Conservation (phyloP, 2,329 filamentous ascomycete genomes). For the Aureobasidium sp. region DNA sequence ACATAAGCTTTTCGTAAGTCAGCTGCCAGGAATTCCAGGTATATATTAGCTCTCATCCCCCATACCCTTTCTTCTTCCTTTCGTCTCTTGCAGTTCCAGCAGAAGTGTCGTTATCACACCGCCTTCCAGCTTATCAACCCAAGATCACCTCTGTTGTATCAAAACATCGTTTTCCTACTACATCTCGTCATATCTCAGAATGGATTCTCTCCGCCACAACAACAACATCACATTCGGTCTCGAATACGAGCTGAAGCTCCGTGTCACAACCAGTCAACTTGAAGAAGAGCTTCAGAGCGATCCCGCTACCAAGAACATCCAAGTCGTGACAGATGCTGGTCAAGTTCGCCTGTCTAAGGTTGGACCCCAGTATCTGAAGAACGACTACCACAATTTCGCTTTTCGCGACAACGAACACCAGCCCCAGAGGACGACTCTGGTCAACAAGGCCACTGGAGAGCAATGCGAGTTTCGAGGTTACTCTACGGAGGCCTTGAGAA, state of each 20-base stretch:
- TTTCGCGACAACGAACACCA: background rate
- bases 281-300: background rate
- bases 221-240: background rate
- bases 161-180: background rate
- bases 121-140: background rate
- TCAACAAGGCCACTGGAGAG: background rate
- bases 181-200: background rate
- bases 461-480: background rate
- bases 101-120: background rate
- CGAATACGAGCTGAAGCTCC: constrained; percentile 5
- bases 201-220: background rate
- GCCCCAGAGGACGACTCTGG: background rate
- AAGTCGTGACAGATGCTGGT: background rate
- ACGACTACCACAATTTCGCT: background rate
- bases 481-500: background rate
- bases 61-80: background rate
- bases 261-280: background rate
- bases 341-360: background rate
- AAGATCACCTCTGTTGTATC: background rate
- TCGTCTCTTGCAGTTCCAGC: background rate
- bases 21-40: background rate
- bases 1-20: background rate
- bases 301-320: background rate
- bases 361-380: background rate
- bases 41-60: background rate